Base-by-base conservation (phyloP, 75 land plant species). In the Pinus taeda region DNA sequence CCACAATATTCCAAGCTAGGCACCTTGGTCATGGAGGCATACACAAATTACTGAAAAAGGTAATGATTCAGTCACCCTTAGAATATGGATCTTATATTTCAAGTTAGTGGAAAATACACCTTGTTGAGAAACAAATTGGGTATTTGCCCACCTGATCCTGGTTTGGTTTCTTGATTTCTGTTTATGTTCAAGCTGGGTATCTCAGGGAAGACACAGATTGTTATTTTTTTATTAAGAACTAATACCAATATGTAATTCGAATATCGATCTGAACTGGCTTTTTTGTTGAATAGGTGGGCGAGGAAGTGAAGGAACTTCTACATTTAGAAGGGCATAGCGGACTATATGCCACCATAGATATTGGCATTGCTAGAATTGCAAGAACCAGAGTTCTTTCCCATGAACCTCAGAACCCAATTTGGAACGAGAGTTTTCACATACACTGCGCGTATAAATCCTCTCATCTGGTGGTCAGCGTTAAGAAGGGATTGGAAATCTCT, bases 1-100 rank as follows among this genome's bases (percentile, higher is more conserved):
- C 70, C 33, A 89, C 98, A 33, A 85, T 95, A 77, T 89, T 76
- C 63, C 91, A 93, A 78, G 96, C 91, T 15, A 67, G 11, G 21
- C 71, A 67, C 20, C 49, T 67, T 6, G 21, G 36, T 37, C 71
- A 67, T 67, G 42, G 42, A 39, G 71, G 71, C 7, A 6, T 67
- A 5, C 9, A 6, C 15, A 45, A 39, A 5, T 8, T 67, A 6
- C 45, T 67, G 4, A 17, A 15, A 0, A 67, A 67, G 71, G 71
- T 67, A 67, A 67, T 37, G 20, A 3, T 9, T 0, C 6, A 18
- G 5, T 3, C 21, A 61, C 63, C 26, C 22, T 21, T 61, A 33
- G 5, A 39, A 39, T 39, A 39, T 39, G 3, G 39, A 37, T 37
- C 39, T 37, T 37, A 5, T 37, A 37, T 39, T 39, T 39, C 0